Base-by-base conservation (phyloP, 139 green algal genomes). In the Chloropicon primus region DNA sequence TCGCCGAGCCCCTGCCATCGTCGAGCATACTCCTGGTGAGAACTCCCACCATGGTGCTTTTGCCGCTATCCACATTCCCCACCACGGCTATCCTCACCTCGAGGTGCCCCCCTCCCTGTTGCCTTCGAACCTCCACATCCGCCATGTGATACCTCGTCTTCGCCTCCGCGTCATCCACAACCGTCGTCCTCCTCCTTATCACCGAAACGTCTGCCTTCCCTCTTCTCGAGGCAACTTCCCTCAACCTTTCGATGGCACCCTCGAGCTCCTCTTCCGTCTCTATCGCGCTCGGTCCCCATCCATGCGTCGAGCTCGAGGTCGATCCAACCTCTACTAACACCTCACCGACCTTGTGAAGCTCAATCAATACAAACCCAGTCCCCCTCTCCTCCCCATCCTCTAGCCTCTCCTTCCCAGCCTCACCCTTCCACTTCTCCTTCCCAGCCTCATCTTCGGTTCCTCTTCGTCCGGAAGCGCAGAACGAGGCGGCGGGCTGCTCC, bases 41-140 rank as follows among this genome's bases (percentile, higher is more conserved):
- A 73, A 97, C 92, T 0, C 92, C 93, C 54, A 96, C 89, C 85
- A 97, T 89, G 22, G 93, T 97, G n/a, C 71, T 87, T 82, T 97
- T 97, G 71, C 93, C 93, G 72, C 80, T 90, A 84, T 97, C 93
- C 74, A 97, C 93, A 79, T 97, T 97, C 75, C 93, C 93, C 24
- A 97, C 17, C 54, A 23, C 41, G 41, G 41, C 41, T 62, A 62
- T 62, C 41, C 41, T 62, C 10, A 62, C 41, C 41, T 62, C 41
- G 41, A 62, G 41, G 10, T 5, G 41, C 10, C 17, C 17, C 41
- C 41, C 41, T 17, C 10, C 41, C 41, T 17, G n/a, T n/a, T n/a
- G 41, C 41, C 41, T 62, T 17, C 41, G 41, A n/a, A 62, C 41
- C 41, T 62, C 41, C 5, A 62, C 41, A 17, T 62, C 41, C 41